Evolutionary conservation across 2,329 filamentous ascomycete species (phyloP), one percentile per base, ranked within the genome.

Genomic region (Neopestalotiopsis sp.): DNA sequence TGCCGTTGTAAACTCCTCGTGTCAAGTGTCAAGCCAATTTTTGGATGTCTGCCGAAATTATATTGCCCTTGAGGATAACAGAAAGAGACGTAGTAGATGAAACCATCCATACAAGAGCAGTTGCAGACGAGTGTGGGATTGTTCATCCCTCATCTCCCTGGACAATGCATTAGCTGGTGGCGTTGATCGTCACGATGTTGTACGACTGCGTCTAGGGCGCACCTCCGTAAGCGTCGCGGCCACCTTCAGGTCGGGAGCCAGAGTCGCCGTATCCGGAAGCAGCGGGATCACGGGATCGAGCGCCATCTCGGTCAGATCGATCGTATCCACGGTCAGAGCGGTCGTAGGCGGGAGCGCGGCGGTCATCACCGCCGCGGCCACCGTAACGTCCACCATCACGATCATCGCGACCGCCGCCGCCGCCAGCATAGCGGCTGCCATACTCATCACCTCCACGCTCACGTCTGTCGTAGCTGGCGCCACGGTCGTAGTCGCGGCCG

Each of bases 271-370:
- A 84, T 72, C 79, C 78, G 62, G 77, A 77, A 65, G 81, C 74
- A 72, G 79, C 77, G 40, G 81, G 79, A 67, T 83, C 82, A 68
- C 81, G 81, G 74, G 80, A 74, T 73, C 80, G 78, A 67, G 80
- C 67, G 59, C 67, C 75, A 59, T 78, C 77, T 20, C 77, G 81
- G 62, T 86, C 84, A 20, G 86, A 83, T 69, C 84, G 84, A 66
- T 89, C 85, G 63, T 86, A 86, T 69, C 77, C 74, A 65, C 84
- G 82, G 14, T 86, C 86, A 45, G 20, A 34, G 70, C 84, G 82
- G 17, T 86, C 86, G 69, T 86, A 85, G 56, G 83, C 83, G 70
- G 83, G 81, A 34, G 64, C 64, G 56, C 64, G 64, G 20, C 64
- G 64, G 34, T 75, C 73, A 49, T 75, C 74, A 69, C 74, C 69